phyloP scores from a whole-genome alignment of 768 basidiomycete species.

The Russula ochroleuca region DNA sequence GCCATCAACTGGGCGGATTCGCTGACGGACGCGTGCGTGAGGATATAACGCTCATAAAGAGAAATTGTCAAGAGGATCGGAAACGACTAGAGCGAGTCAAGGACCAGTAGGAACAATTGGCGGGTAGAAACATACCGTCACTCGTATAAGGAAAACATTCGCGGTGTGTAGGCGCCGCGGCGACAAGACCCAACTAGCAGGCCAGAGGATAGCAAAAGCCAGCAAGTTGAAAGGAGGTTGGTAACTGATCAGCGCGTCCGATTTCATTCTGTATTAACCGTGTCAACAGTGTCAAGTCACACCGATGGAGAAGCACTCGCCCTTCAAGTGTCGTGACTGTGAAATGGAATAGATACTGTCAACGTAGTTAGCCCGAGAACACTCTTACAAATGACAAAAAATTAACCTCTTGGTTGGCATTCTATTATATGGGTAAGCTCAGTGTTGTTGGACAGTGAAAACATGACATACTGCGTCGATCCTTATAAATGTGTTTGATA shows the following conservation, averaged over 20 bases:
- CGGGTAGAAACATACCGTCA: slow-evolving; percentile 51
- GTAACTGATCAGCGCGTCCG: slow-evolving; percentile 87
- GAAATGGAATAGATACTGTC: slow-evolving; percentile 80
- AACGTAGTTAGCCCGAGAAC: not conserved
- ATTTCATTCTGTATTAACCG: slow-evolving; percentile 59
- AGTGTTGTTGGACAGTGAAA: not conserved
- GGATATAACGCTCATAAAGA: slow-evolving; percentile 71
- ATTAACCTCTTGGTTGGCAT: slow-evolving; percentile 56
- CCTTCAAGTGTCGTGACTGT: slow-evolving; percentile 86
- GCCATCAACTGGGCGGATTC: slow-evolving; percentile 50
- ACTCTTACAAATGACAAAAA: not conserved
- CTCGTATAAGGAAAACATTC: slow-evolving; percentile 82
- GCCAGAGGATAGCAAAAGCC: slow-evolving; percentile 76
- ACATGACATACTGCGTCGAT: slow-evolving; percentile 53
- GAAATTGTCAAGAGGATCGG: slow-evolving; percentile 74
- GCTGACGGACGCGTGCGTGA: slow-evolving; percentile 47
- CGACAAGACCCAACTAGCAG: slow-evolving; percentile 67
- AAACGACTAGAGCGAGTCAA: slow-evolving; percentile 47
- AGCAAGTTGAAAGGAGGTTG: slow-evolving; percentile 86
- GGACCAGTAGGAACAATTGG: not conserved
- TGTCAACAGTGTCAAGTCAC: slow-evolving; percentile 11
- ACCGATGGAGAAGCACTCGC: slow-evolving; percentile 37
- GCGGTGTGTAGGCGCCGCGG: slow-evolving; percentile 75
- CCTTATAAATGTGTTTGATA: slow-evolving; percentile 84
- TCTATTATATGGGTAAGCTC: slow-evolving; percentile 33